A percentile compares a stretch with the other conserved stretches of the same genome.
Evolutionary conservation across 257 asterid species (phyloP).

Genomic region (Mentha longifolia): DNA sequence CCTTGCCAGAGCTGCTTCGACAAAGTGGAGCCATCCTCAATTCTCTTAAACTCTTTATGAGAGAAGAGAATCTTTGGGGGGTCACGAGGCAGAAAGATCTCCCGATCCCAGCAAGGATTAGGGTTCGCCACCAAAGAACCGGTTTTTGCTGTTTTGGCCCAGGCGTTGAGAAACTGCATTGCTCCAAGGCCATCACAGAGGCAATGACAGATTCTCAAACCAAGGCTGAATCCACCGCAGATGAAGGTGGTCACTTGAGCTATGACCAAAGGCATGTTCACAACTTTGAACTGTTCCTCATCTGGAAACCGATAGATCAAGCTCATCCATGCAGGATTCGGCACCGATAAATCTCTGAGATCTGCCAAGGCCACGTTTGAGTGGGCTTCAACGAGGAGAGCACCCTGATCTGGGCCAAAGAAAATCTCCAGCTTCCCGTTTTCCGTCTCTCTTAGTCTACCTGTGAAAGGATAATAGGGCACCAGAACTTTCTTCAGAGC

Average conservation of each 20-base stretch:
- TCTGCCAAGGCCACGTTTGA: constrained; percentile 51
- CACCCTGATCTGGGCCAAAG: constrained; percentile 75
- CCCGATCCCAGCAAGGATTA: constrained; percentile 77
- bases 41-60: constrained; percentile 64
- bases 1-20: constrained; percentile 59
- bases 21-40: constrained; percentile 57
- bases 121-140: constrained; percentile 57
- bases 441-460: constrained; percentile 62
- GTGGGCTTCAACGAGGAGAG: constrained; percentile 71
- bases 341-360: constrained; percentile 73
- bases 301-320: constrained; percentile 63
- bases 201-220: constrained; percentile 82
- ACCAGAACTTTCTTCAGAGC: constrained; percentile 64
- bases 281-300: constrained; percentile 75
- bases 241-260: constrained; percentile 77
- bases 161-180: constrained; percentile 78
- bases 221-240: constrained; percentile 87
- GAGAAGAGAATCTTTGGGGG: constrained; percentile 61
- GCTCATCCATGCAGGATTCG: constrained; percentile 80
- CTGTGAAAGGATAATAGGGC: constrained; percentile 86
- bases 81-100: constrained; percentile 59
- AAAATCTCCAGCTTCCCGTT: constrained; percentile 76
- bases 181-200: constrained; percentile 95
- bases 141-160: constrained; percentile 72
- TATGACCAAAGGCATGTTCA: constrained; percentile 83